These are phyloP conservation scores for Limnanthes douglasii DNA, from an alignment of 345 rosid genomes.

Conservation along the genomic window DNA sequence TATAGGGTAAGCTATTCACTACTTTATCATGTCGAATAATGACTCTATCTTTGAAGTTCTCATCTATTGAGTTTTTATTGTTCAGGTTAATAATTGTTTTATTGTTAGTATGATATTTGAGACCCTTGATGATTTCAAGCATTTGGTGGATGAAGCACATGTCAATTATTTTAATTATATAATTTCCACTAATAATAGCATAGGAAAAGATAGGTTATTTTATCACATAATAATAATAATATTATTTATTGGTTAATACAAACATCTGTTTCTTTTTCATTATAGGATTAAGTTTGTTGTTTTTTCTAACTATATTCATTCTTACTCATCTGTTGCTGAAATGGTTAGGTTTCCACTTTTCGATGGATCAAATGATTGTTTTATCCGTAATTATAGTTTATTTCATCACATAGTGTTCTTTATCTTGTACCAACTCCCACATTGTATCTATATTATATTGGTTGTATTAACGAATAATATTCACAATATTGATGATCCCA, in stretches of 20 bases:
- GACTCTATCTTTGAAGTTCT: constrained; percentile 1
- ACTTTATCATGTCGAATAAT: constrained; percentile 1
- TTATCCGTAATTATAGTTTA: constrained; percentile 66
- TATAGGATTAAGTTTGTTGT: constrained; percentile 72
- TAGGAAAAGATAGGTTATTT: no score
- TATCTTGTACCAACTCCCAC: neutral
- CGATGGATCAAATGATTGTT: constrained; percentile 98
- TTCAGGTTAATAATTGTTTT: constrained; percentile 75
- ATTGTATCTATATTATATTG: no score
- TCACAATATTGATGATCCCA: constrained; percentile 96
- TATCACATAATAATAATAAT: no score
- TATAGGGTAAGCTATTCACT: constrained; percentile 52
- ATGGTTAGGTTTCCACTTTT: constrained; percentile 83
- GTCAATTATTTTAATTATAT: constrained; percentile 24
- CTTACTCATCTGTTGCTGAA: constrained; percentile 92
- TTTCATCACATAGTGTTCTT: no score
- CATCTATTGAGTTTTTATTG: neutral
- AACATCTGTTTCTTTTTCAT: no score
- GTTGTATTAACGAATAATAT: no score
- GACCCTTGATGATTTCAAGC: constrained; percentile 92
- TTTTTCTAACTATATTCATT: constrained; percentile 87
- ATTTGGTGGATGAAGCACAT: constrained; percentile 89
- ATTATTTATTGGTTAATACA: no score
- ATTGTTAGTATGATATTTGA: constrained; percentile 92
- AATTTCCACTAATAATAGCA: neutral